Evolutionary conservation across 495 filamentous ascomycete genomes (phyloP).

Genomic region (Hypoxylon fragiforme): DNA sequence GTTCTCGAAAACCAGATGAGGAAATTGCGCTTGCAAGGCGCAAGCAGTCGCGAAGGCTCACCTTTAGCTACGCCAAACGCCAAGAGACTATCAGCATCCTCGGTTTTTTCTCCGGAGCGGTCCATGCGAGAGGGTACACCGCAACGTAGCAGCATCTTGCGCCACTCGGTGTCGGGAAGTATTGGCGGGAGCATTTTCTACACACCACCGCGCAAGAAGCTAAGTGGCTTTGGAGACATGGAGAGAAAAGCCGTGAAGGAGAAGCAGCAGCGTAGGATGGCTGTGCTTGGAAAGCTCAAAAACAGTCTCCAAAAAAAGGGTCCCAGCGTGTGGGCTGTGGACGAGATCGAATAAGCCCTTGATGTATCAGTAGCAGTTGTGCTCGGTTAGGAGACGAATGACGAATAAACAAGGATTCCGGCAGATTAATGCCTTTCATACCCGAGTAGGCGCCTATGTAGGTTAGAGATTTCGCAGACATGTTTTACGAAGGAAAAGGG

Average conservation of each 20-base stretch:
- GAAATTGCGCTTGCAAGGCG: slow-evolving; percentile 59
- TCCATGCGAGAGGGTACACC: slow-evolving; percentile 44
- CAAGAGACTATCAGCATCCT: slow-evolving; percentile 43
- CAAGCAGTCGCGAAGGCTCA: slow-evolving; percentile 58
- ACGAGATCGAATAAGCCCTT: slow-evolving; percentile 35
- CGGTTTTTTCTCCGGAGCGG: slow-evolving; percentile 62
- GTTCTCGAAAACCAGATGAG: slow-evolving; percentile 84
- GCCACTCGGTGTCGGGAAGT: slow-evolving; percentile 54
- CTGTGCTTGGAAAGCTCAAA: slow-evolving; percentile 51
- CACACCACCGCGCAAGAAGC: slow-evolving; percentile 57
- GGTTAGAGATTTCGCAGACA: too few relatives aligned
- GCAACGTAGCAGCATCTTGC: slow-evolving; percentile 40
- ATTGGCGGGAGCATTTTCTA: slow-evolving; percentile 40
- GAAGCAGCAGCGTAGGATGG: slow-evolving; percentile 58
- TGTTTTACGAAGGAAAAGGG: too few relatives aligned
- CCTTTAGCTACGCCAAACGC: slow-evolving; percentile 66
- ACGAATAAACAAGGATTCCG: too few relatives aligned
- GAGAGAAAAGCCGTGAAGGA: slow-evolving; percentile 56
- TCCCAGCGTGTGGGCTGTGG: slow-evolving; percentile 41
- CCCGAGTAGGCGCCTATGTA: too few relatives aligned
- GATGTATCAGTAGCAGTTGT: too few relatives aligned
- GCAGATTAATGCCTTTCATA: too few relatives aligned
- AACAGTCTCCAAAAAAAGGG: slow-evolving; percentile 43
- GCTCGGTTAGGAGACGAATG: too few relatives aligned
- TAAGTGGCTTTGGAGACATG: slow-evolving; percentile 53